phyloP scores from a whole-genome alignment of 2,329 filamentous ascomycete genomes.

The Aspergillus oerlinghausenensis region DNA sequence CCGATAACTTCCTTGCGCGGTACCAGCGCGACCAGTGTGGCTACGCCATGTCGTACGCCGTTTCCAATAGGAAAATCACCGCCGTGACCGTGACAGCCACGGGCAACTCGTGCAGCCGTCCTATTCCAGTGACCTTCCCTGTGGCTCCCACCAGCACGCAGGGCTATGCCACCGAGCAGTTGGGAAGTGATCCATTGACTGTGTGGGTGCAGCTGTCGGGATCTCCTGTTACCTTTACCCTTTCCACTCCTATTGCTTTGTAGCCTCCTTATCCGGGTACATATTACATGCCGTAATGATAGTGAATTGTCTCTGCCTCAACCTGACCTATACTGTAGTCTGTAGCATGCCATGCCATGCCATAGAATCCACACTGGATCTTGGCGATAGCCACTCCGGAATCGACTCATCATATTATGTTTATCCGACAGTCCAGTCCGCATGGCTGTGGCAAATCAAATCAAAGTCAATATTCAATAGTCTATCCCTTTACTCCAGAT shows the following conservation, averaged over 20 bases:
- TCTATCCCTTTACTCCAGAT: too few relatives aligned
- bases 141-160: slow-evolving; percentile 40
- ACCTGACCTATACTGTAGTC: too few relatives aligned
- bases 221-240: slow-evolving; percentile 42
- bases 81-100: slow-evolving; percentile 48
- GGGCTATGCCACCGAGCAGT: slow-evolving; percentile 47
- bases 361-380: too few relatives aligned
- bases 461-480: too few relatives aligned
- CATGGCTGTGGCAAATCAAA: too few relatives aligned
- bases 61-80: slow-evolving; percentile 43
- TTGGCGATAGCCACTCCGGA: too few relatives aligned
- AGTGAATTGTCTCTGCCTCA: too few relatives aligned
- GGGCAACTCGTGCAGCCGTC: slow-evolving; percentile 48
- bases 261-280: slow-evolving; percentile 9
- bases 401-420: too few relatives aligned
- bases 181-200: slow-evolving; percentile 52
- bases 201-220: slow-evolving; percentile 48
- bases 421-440: too few relatives aligned
- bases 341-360: too few relatives aligned
- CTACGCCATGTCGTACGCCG: slow-evolving; percentile 46
- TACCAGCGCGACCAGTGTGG: slow-evolving; percentile 51
- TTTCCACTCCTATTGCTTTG: slow-evolving; percentile 35
- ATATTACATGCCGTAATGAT: too few relatives aligned
- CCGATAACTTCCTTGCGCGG: slow-evolving; percentile 49
- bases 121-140: slow-evolving; percentile 54